These are phyloP conservation scores for Leccinum subtestaceum DNA, from an alignment of 768 basidiomycete genomes.

Conservation along the genomic window DNA sequence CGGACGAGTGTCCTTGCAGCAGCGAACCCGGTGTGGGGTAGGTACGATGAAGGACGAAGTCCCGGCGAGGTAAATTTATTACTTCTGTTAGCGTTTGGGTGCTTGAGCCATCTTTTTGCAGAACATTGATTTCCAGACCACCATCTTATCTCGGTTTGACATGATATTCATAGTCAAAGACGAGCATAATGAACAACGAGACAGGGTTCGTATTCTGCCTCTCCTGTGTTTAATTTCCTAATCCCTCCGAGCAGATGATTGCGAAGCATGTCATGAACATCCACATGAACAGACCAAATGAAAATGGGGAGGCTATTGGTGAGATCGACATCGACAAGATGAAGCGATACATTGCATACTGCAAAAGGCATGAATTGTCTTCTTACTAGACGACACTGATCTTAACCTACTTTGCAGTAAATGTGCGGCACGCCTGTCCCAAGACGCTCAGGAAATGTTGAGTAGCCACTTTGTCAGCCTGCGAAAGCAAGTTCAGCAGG, in stretches of 20 bases:
- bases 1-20: slow-evolving; percentile 94
- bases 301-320: slow-evolving; percentile 66
- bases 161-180: slow-evolving; percentile 99
- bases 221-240: background rate
- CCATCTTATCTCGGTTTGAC: slow-evolving; percentile 96
- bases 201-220: slow-evolving; percentile 55
- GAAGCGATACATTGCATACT: slow-evolving; percentile 96
- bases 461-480: slow-evolving; percentile 93
- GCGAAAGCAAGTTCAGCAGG: slow-evolving; percentile 90
- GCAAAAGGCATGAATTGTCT: slow-evolving; percentile 68
- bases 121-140: slow-evolving; percentile 99
- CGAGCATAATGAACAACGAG: slow-evolving; percentile 92
- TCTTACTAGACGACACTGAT: background rate
- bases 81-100: background rate
- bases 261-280: slow-evolving; percentile 98
- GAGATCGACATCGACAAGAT: slow-evolving; percentile 97
- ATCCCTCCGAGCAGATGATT: slow-evolving; percentile 60
- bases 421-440: slow-evolving; percentile 91
- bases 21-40: slow-evolving; percentile 96
- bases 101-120: slow-evolving; percentile 1
- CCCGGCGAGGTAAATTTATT: slow-evolving; percentile 73
- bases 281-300: slow-evolving; percentile 91
- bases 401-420: slow-evolving; percentile 51
- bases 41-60: slow-evolving; percentile 95
- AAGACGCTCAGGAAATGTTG: slow-evolving; percentile 94